A percentile compares a stretch with the other conserved stretches of the same genome.
phyloP scores from a whole-genome alignment of 106 monocot genomes.

The Acorus calamus region DNA sequence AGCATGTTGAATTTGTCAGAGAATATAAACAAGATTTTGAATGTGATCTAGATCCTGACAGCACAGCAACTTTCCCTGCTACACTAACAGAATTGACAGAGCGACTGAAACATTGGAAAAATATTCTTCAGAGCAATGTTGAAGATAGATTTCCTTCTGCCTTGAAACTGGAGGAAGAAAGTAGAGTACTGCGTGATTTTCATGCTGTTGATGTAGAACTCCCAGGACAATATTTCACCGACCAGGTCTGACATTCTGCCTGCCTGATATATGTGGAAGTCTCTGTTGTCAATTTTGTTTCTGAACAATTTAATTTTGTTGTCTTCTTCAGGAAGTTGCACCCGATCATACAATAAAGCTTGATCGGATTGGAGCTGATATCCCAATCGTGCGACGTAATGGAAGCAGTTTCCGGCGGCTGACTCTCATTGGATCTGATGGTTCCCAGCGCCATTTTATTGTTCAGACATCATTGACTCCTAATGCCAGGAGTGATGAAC shows the following conservation, averaged over 20 bases:
- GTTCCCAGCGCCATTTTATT: constrained; percentile 96
- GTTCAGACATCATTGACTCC: constrained; percentile 97
- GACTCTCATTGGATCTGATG: constrained; percentile 98
- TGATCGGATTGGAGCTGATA: constrained; percentile 85
- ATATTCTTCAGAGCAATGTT: constrained; percentile 94
- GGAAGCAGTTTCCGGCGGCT: constrained; percentile 91
- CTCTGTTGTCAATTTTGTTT: not conserved
- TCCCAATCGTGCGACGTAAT: constrained; percentile 91
- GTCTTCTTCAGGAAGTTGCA: constrained; percentile 65
- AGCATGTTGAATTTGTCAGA: constrained; percentile 96
- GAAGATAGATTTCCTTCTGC: constrained; percentile 96
- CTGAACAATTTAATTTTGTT: not conserved
- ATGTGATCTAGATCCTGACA: constrained; percentile 96
- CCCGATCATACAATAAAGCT: constrained; percentile 98
- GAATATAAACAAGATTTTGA: constrained; percentile 98
- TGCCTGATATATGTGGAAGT: not conserved
- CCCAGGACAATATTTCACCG: constrained; percentile 96
- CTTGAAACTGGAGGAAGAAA: constrained; percentile 94
- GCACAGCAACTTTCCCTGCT: constrained; percentile 79
- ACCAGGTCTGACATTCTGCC: constrained; percentile 46
- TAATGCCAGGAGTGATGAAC: constrained; percentile 98
- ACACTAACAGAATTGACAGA: constrained; percentile 81
- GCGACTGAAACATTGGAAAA: constrained; percentile 94
- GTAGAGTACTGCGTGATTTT: constrained; percentile 88
- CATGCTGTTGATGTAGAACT: constrained; percentile 97